A percentile compares a stretch with the other conserved stretches of the same genome.
Evolutionary conservation across 495 filamentous ascomycete genomes (phyloP).

Genomic region (Halenospora varia): DNA sequence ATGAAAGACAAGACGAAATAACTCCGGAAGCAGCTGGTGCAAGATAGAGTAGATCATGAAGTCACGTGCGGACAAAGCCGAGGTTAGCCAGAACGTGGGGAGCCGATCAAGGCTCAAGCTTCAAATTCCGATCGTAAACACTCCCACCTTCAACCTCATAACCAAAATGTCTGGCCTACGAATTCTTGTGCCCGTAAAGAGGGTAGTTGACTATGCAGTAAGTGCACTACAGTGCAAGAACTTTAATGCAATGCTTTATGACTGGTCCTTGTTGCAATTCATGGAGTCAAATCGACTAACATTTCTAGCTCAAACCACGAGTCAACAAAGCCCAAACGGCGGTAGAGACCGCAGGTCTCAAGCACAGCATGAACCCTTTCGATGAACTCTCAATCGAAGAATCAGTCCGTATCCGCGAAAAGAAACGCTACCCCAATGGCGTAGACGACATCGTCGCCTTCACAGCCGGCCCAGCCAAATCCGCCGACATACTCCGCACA

Average conservation of each 20-base stretch:
- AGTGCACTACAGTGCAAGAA: constrained; percentile 29
- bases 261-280: not conserved
- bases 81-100: not conserved
- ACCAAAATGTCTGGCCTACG: constrained; percentile 72
- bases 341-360: constrained; percentile 86
- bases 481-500: constrained; percentile 81
- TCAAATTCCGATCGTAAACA: not conserved
- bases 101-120: constrained; percentile 1
- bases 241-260: not conserved
- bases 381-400: constrained; percentile 98
- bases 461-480: constrained; percentile 81
- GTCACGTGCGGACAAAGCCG: not conserved
- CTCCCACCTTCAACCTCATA: not conserved
- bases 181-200: constrained; percentile 93
- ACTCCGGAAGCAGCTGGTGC: too few relatives aligned
- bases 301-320: constrained; percentile 82
- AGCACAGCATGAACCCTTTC: constrained; percentile 98
- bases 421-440: constrained; percentile 49
- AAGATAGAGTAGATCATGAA: too few relatives aligned
- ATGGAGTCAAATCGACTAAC: not conserved
- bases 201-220: constrained; percentile 99
- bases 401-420: constrained; percentile 87
- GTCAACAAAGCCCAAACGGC: constrained; percentile 95
- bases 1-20: too few relatives aligned
- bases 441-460: constrained; percentile 90